Percentiles rank a stretch among this genome's conserved stretches.
Conservation (phyloP, 2,329 filamentous ascomycete genomes). For the Beauveria sp. region DNA sequence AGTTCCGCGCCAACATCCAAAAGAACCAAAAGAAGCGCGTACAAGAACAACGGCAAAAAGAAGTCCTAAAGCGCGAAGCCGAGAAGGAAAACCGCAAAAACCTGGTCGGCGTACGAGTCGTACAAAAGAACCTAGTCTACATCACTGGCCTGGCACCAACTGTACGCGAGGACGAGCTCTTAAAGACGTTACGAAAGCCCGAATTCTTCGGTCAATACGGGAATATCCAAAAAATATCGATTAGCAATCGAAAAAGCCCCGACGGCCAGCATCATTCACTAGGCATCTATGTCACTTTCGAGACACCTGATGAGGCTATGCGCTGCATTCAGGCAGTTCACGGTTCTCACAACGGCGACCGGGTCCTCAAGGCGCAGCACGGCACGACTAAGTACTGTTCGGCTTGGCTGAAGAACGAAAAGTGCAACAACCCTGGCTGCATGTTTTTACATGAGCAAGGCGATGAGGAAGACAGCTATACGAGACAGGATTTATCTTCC, state of each 20-base stretch:
- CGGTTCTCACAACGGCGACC: constrained; percentile 83
- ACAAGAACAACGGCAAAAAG: constrained; percentile 77
- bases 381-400: constrained; percentile 99
- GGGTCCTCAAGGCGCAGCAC: constrained; percentile 67
- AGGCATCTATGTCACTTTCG: constrained; percentile 97
- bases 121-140: constrained; percentile 98
- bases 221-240: constrained; percentile 97
- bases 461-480: constrained; percentile 97
- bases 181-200: constrained; percentile 80
- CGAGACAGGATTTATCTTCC: constrained; percentile 85
- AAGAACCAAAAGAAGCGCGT: constrained; percentile 93
- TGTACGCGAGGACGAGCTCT: constrained; percentile 82
- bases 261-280: constrained; percentile 76
- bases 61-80: constrained; percentile 91
- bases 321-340: constrained; percentile 89
- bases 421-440: constrained; percentile 90
- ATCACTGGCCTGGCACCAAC: constrained; percentile 90
- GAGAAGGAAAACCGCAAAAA: constrained; percentile 95
- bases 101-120: constrained; percentile 86
- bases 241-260: constrained; percentile 83
- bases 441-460: constrained; percentile 98
- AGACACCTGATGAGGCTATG: constrained; percentile 81
- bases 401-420: constrained; percentile 88
- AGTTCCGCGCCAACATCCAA: constrained; percentile 69
- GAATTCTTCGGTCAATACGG: constrained; percentile 98